Evolutionary conservation across 2,329 filamentous ascomycete species (phyloP).

Genomic region (Talaromyces atroroseus): DNA sequence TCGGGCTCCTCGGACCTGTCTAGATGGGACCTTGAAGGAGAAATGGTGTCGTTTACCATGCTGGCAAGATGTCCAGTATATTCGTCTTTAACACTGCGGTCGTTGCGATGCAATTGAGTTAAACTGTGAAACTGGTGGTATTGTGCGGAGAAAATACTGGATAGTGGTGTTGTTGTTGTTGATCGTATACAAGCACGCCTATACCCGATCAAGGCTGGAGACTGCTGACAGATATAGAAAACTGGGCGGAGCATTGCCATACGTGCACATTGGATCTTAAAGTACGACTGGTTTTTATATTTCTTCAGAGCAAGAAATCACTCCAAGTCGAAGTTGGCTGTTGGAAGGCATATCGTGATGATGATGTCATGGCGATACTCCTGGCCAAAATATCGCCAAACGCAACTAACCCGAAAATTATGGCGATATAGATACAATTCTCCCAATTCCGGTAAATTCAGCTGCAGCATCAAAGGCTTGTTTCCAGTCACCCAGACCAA

Average conservation of each 20-base stretch:
- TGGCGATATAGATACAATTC: neutral
- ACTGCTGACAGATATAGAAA: neutral
- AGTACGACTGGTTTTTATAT: neutral
- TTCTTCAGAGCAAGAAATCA: neutral
- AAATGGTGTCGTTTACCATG: neutral
- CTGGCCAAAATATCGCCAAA: neutral
- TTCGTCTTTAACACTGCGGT: neutral
- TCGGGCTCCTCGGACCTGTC: constrained; percentile 1
- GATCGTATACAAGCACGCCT: neutral
- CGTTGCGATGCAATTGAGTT: neutral
- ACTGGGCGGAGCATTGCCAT: neutral
- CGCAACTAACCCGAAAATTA: neutral
- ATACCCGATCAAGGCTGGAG: neutral
- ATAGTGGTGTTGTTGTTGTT: neutral
- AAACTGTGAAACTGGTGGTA: neutral
- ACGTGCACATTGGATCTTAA: neutral
- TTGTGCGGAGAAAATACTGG: neutral
- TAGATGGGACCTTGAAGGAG: constrained; percentile 4
- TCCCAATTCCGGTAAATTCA: constrained; percentile 5
- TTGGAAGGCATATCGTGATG: constrained; percentile 10
- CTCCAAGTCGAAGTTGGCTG: neutral
- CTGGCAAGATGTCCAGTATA: neutral
- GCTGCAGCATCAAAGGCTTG: constrained; percentile 5
- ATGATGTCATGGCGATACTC: constrained; percentile 11
- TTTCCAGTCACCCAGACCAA: constrained; percentile 6